Evolutionary conservation across 2,329 filamentous ascomycete genomes (phyloP), one percentile per base, ranked within the genome.

Genomic region (Diaporthe australafricana): DNA sequence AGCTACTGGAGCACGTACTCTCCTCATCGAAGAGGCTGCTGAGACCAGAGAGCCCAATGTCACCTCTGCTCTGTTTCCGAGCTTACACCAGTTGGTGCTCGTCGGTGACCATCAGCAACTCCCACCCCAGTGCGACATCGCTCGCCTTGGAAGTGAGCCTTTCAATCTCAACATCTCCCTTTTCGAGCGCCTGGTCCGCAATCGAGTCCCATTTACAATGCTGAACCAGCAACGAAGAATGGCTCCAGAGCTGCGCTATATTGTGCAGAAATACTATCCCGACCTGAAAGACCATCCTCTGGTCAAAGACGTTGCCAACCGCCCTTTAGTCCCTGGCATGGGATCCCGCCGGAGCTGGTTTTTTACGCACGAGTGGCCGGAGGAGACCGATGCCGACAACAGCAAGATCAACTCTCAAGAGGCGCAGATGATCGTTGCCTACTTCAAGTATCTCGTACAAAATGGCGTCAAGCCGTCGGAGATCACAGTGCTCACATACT

Each of bases 401-500:
- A 95, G 92, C 42, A 91, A 88, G 38, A 88, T 87, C 77, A 98
- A 98, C 77, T 79, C 83, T 0, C 81, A 86, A 2, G 95, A 98
- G 78, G 94, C 94, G 0, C 83, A 89, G 1, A 96, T 98, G 91
- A 85, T 98, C 38, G 88, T 91, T 0, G 87, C 86, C 0, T 93
- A 97, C 75, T 91, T 91, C 74, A 83, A 89, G 32, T 93, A 98
- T 77, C 88, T 98, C 0, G 79, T 92, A 1, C 83, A 90, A 72
- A 96, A 95, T 74, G 91, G 91, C 0, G 82, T 92, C 1, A 76
- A 83, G 0, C 79, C 87, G 0, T 79, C 82, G 0, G 85, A 91
- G 7, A 95, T 98, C 70, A 97, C 94, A 0, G 84, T 98, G 3
- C 81, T 98, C 63, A 96, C 94, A 0, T 98, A 96, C 78, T 98